These are phyloP conservation scores for Alternaria triticina DNA, from an alignment of 2,329 filamentous ascomycete genomes.

Conservation along the genomic window DNA sequence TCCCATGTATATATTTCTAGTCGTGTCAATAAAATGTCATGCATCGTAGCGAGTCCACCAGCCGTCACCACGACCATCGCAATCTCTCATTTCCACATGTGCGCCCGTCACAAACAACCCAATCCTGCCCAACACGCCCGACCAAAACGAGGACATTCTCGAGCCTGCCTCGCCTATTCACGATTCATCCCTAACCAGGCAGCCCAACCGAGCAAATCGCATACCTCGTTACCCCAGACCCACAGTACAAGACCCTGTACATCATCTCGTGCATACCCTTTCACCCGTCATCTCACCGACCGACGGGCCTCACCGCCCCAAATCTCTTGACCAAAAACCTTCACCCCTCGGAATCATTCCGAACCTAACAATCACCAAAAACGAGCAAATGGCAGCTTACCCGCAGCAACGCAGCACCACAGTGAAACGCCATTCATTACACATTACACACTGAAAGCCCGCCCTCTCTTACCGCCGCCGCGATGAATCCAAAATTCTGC, in stretches of 20 bases:
- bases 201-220: conserved; percentile 14
- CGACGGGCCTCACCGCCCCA: conserved; percentile 6
- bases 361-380: not conserved
- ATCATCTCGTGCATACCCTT: conserved; percentile 1
- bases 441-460: not conserved
- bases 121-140: not conserved
- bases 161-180: not conserved
- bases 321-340: not conserved
- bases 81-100: conserved; percentile 10
- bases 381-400: conserved; percentile 4
- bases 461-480: not conserved
- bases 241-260: conserved; percentile 13
- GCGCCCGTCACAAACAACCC: conserved; percentile 3
- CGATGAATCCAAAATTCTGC: not conserved
- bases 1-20: not conserved
- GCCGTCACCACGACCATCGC: conserved; percentile 1
- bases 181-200: conserved; percentile 2
- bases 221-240: conserved; percentile 19
- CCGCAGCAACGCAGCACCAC: not conserved
- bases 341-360: conserved; percentile 4
- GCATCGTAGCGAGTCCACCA: not conserved
- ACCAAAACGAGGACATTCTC: not conserved
- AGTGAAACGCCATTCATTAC: not conserved
- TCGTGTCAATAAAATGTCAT: not conserved
- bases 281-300: conserved; percentile 6